Evolutionary conservation across 805 yeast genomes (phyloP).

Genomic region (Saccharomycopsis sp.): DNA sequence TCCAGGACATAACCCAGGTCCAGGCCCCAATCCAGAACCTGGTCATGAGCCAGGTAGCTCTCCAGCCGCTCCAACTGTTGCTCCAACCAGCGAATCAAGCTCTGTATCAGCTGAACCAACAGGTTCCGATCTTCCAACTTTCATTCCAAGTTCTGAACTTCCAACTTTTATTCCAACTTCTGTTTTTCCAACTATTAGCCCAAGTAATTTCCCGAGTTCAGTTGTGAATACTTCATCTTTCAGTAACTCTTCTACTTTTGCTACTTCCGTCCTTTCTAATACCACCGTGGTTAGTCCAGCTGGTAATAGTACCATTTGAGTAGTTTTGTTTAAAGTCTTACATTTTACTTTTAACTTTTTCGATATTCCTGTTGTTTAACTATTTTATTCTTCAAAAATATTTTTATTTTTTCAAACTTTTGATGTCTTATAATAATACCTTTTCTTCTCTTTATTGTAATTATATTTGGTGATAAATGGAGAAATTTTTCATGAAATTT

Average conservation of each 20-base stretch:
- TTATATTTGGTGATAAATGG: too few species aligned
- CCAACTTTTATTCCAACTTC: not conserved
- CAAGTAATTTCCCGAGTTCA: not conserved
- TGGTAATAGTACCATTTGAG: too few species aligned
- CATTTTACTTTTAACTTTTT: not conserved
- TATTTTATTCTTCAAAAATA: too few species aligned
- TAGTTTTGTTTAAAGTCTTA: not conserved
- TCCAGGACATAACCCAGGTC: not conserved
- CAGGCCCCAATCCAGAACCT: too few species aligned
- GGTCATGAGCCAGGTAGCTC: not conserved
- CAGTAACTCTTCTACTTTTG: not conserved
- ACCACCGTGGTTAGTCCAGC: not conserved
- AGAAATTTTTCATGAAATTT: too few species aligned
- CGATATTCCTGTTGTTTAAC: not conserved
- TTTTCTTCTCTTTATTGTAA: too few species aligned
- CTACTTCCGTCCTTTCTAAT: not conserved
- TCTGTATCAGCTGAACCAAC: not conserved
- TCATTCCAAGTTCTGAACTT: not conserved
- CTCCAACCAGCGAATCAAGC: not conserved
- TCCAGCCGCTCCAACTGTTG: not conserved
- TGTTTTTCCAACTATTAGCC: not conserved
- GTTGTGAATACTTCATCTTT: not conserved
- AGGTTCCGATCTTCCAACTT: not conserved
- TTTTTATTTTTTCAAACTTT: too few species aligned
- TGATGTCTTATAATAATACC: not conserved